Base-by-base conservation (phyloP, 805 yeast species). In the Lachancea kluyveri region DNA sequence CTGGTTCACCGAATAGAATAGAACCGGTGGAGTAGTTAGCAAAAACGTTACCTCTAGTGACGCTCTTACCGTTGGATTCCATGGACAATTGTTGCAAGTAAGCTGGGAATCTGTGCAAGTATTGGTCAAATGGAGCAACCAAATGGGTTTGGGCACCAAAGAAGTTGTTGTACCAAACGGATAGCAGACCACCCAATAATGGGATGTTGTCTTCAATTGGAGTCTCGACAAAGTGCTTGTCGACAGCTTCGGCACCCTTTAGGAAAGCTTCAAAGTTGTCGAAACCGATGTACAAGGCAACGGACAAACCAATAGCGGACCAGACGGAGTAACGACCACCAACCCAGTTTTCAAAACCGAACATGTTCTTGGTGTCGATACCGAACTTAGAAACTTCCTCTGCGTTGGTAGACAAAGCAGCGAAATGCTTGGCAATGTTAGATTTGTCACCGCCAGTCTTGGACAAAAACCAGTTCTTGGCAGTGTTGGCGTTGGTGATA, bases 311-410 rank as follows among this genome's bases (percentile, higher is more conserved):
- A 62, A 92, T 92, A 43, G 98, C 94, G 25, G 95, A 84, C 99
- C 99, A 92, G 41, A 92, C 98, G n/a, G 98, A 92, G 79, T 92
- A 92, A 66, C 99, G 82, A 59, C 99, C 99, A 57, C 99, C 99
- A 45, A 92, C 99, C 98, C 98, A 92, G 67, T 69, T 80, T 63
- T 88, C 96, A 55, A 92, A 92, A 43, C 94, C 97, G 65, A 92
- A 92, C 99, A 92, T 92, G 73, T 92, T 92, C 62, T 77, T 81
- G 59, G 96, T 77, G 69, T 92, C 97, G 49, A 92, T 92, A 57
- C 99, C 99, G 54, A 92, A 92, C 67, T 85, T 83, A 53, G 79
- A 72, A 43, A 92, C 99, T 64, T 83, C 96, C 31, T 64, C 65
- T 40, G 85, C 94, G 62, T 92, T 92, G 43, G 98, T 92, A 41